A percentile compares a stretch with the other conserved stretches of the same genome.
These are phyloP conservation scores for Colletotrichum godetiae DNA, from an alignment of 2,329 filamentous ascomycete genomes.

Conservation along the genomic window DNA sequence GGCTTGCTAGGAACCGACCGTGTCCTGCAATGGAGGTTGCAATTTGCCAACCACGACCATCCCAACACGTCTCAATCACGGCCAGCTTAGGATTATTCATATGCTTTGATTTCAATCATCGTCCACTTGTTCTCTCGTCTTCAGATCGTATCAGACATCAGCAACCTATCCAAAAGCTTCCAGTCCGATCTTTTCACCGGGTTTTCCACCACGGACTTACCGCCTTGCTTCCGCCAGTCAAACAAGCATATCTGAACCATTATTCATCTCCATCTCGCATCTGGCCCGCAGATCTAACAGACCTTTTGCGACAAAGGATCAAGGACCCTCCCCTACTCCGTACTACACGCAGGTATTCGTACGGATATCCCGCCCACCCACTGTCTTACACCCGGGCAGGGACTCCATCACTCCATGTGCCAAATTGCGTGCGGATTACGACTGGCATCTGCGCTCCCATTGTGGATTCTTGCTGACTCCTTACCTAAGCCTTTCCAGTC, in stretches of 20 bases:
- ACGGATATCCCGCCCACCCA: neutral
- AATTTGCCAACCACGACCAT: neutral
- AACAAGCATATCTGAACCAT: slow-evolving; percentile 24
- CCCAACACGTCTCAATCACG: neutral
- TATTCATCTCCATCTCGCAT: neutral
- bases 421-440: slow-evolving; percentile 7
- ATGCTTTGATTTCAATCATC: neutral
- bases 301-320: neutral
- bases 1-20: too few relatives aligned
- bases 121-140: neutral
- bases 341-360: neutral
- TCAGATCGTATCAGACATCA: neutral
- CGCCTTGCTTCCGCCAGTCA: neutral
- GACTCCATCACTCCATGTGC: slow-evolving; percentile 3
- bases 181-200: neutral
- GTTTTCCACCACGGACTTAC: neutral
- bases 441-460: neutral
- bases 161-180: neutral
- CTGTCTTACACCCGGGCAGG: neutral
- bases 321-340: neutral
- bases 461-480: neutral
- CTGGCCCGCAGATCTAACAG: slow-evolving; percentile 12
- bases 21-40: neutral
- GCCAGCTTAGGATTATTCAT: neutral
- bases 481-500: slow-evolving; percentile 11